Evolutionary conservation across 2,329 filamentous ascomycete genomes (phyloP), one percentile per base, ranked within the genome.

Genomic region (Chaetomium olivaceum): DNA sequence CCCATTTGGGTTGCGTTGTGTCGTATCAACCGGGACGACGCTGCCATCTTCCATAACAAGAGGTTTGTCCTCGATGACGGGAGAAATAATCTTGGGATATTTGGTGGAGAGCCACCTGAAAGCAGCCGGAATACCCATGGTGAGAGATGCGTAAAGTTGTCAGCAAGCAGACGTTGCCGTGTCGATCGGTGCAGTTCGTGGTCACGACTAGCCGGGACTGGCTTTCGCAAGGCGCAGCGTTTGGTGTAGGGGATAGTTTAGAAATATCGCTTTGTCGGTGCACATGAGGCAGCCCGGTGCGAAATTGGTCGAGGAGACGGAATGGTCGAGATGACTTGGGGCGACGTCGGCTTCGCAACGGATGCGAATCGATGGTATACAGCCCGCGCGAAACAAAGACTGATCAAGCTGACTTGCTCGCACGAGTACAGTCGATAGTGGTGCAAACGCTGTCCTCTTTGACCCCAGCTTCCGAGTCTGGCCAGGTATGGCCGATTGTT

Each of bases 31-130:
- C 2, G 95, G 95, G 65, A 97, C 89, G 71, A 87, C 83, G 52
- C 89, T 85, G 71, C 93, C 94, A 84, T 97, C 92, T 11, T 86
- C 84, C 77, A 98, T 87, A 70, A 89, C 89, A 63, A 90, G 83
- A 11, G 93, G 91, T 71, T 87, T 84, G 69, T 97, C 92, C 81
- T 99, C 95, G 64, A 93, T 85, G 62, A 99, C 95, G 7, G 90
- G 86, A 11, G 91, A 95, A 71, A 98, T 91, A 76, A 98, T 99
- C 81, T 98, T 98, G 67, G 95, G 95, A 76, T 98, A 97, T 77
- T 96, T 98, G 81, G 89, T 91, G 78, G 92, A 96, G 67, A 98
- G 89, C 93, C 93, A 99, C 86, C 93, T 87, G 79, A 97, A 98
- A 71, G 95, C 90, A 68, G 93, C 93, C 72, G 93, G 93, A 74